Evolutionary conservation across 441 rosid species (phyloP).

Genomic region (Aquilaria agallochum): DNA sequence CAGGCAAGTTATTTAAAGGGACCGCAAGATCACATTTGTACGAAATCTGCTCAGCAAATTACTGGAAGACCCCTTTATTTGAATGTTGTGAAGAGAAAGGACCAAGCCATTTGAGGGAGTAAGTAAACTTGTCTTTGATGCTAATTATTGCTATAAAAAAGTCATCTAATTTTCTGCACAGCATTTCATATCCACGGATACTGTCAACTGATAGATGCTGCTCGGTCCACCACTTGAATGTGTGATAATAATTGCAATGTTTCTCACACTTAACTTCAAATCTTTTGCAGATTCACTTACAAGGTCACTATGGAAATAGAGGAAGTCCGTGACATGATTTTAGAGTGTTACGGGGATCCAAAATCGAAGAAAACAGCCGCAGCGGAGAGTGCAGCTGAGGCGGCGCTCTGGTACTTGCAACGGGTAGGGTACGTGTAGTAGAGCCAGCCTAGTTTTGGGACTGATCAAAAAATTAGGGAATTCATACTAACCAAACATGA

Average conservation of each 20-base stretch:
- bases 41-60: conserved; percentile 70
- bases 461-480: too few relatives aligned
- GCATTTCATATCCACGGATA: too few relatives aligned
- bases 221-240: too few relatives aligned
- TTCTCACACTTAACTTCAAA: background rate
- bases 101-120: conserved; percentile 72
- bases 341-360: conserved; percentile 66
- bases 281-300: conserved; percentile 59
- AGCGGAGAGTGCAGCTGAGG: conserved; percentile 88
- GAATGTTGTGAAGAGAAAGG: conserved; percentile 80
- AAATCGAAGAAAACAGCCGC: conserved; percentile 68
- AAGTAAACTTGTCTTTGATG: conserved; percentile 23
- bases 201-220: too few relatives aligned
- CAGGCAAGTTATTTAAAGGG: conserved; percentile 39
- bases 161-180: too few relatives aligned
- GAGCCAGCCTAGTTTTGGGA: background rate
- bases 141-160: too few relatives aligned
- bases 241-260: too few relatives aligned
- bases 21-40: conserved; percentile 60
- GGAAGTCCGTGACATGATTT: conserved; percentile 33
- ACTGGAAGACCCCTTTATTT: conserved; percentile 74
- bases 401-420: conserved; percentile 71
- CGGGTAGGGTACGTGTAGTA: conserved; percentile 37
- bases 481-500: too few relatives aligned
- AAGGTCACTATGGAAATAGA: conserved; percentile 63